Base-by-base conservation (phyloP, 2,329 filamentous ascomycete species). In the Aspergillus transmontanensis region DNA sequence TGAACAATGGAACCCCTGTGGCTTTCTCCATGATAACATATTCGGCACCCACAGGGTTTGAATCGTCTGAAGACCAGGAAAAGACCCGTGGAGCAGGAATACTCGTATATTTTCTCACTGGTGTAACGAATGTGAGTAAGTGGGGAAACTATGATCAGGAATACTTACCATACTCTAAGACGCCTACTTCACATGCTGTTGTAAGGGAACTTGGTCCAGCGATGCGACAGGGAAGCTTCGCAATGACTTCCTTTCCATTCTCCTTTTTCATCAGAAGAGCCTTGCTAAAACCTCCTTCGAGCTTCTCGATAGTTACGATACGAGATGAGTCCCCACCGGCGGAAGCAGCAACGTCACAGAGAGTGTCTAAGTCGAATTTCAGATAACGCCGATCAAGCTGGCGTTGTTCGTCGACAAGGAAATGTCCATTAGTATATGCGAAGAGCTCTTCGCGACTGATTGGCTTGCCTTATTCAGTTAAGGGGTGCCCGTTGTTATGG, bases 271-370 rank as follows among this genome's bases (percentile, higher is more conserved):
- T 67, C 4, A 74, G 41, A 16, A 77, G 64, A 48, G 71, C 75
- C 58, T 76, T 78, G 64, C 68, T 75, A 57, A 76, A 76, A 2
- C 69, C 69, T 23, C 75, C 73, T 60, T 78, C 73, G 21, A 60
- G 9, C 32, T 12, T 34, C 32, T 34, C 10, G 3, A 11, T 34
- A 34, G 32, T 12, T 34, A 12, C 10, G 11, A 75, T 61, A 2
- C 43, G 67, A 53, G 65, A 71, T 19, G 26, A 9, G 1, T n/a
- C 55, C 7, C 30, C 64, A 6, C 62, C 63, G 11, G 59, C 60
- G 1, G 57, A n/a, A 23, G 69, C 66, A 58, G 66, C 66, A 50
- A 66, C 23, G 41, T 62, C 48, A 51, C 71, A 71, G 32, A 75
- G 71, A 2, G 64, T 65, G 43, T 71, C 64, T 3, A 75, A 1